Conservation (phyloP, 2,329 filamentous ascomycete species). For the Emmonsiellopsis sp. region DNA sequence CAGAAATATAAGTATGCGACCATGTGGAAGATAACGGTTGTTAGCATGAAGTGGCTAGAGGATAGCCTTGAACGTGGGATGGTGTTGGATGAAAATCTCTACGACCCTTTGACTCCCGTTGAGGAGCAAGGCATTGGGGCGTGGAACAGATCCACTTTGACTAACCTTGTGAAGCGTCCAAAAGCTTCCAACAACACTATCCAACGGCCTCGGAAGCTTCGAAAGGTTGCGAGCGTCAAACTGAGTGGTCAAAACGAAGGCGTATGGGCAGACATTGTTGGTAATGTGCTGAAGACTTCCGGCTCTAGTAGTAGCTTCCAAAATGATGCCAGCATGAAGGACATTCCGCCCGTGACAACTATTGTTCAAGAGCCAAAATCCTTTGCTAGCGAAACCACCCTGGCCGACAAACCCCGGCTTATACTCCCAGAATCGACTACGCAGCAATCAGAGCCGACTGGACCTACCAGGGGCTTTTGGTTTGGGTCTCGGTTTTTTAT, state of each 20-base stretch:
- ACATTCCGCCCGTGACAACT: conserved; percentile 12
- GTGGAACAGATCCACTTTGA: conserved; percentile 49
- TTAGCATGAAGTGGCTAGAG: conserved; percentile 74
- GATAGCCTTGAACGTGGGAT: conserved; percentile 79
- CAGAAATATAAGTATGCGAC: conserved; percentile 87
- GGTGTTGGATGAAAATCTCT: conserved; percentile 79
- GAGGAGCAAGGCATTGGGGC: conserved; percentile 69
- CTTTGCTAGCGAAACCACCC: conserved; percentile 29
- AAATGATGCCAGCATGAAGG: conserved; percentile 9
- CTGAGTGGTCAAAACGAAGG: conserved; percentile 68
- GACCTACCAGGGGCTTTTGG: conserved; percentile 41
- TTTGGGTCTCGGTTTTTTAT: conserved; percentile 49
- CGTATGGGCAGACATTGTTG: conserved; percentile 86
- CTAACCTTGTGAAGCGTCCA: conserved; percentile 21
- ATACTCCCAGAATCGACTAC: conserved; percentile 13
- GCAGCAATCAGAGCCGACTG: conserved; percentile 10
- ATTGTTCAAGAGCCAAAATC: conserved; percentile 25
- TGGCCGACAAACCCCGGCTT: conserved; percentile 15
- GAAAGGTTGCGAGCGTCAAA: conserved; percentile 78
- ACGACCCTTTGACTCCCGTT: conserved; percentile 61
- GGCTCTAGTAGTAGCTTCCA: conserved; percentile 8
- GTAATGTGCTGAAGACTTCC: conserved; percentile 17
- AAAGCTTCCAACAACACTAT: conserved; percentile 36
- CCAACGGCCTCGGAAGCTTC: conserved; percentile 66
- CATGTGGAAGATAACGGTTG: conserved; percentile 69